phyloP scores from a whole-genome alignment of 2,329 filamentous ascomycete species.

The Leptographium wingfieldii region DNA sequence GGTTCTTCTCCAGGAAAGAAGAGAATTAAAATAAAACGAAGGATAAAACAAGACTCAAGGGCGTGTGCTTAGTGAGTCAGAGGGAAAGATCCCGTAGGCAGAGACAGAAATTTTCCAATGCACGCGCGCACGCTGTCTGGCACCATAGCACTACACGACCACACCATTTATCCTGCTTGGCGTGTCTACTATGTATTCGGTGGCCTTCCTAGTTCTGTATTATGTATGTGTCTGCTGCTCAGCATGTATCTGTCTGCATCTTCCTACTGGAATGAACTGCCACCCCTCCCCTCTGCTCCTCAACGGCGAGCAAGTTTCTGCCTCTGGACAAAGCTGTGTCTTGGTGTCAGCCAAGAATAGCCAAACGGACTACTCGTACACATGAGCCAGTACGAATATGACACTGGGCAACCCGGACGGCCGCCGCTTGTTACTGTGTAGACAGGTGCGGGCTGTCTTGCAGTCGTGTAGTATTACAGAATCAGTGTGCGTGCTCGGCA shows the following conservation, averaged over 20 bases:
- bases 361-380: neutral
- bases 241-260: neutral
- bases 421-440: too few relatives aligned
- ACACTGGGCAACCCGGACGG: neutral
- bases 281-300: neutral
- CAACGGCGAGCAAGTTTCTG: neutral
- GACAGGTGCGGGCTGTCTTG: too few relatives aligned
- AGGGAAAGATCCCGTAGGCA: neutral
- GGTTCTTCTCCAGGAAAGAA: neutral
- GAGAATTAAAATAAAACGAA: neutral
- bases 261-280: neutral
- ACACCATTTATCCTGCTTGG: neutral
- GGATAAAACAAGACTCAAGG: neutral
- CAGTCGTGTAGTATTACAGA: too few relatives aligned
- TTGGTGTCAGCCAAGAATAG: neutral
- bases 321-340: too few relatives aligned
- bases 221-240: neutral
- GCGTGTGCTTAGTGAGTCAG: constrained; percentile 1
- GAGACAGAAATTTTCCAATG: neutral
- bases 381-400: neutral
- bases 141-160: neutral
- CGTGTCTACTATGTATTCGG: neutral
- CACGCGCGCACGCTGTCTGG: neutral
- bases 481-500: too few relatives aligned
- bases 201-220: neutral